Conservation (phyloP, 2,329 filamentous ascomycete species). For the Neocatenulostroma microsporum region DNA sequence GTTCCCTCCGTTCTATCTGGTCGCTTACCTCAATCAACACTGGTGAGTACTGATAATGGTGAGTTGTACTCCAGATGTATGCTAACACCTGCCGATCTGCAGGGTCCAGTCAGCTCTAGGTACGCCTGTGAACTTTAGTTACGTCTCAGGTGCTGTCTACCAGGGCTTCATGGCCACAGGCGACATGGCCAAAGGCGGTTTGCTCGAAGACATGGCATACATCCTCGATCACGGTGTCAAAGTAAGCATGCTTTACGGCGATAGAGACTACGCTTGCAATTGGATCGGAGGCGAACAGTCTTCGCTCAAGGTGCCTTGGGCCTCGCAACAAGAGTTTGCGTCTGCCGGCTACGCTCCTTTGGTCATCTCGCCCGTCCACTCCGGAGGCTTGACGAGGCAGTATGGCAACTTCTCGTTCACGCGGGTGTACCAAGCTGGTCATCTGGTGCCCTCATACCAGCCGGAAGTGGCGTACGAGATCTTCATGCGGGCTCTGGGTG, state of each 20-base stretch:
- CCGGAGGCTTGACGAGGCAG: constrained; percentile 30
- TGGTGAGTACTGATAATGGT: too few species aligned
- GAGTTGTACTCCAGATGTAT: too few species aligned
- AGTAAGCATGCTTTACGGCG: constrained; percentile 51
- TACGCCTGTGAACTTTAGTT: constrained; percentile 35
- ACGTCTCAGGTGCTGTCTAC: constrained; percentile 6
- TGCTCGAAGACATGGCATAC: constrained; percentile 37
- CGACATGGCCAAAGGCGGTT: constrained; percentile 37
- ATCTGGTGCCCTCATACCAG: constrained; percentile 24
- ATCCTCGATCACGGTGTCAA: constrained; percentile 34
- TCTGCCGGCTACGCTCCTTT: constrained; percentile 27
- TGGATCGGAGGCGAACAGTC: constrained; percentile 34
- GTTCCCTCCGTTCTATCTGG: constrained; percentile 40
- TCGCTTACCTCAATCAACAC: constrained; percentile 50
- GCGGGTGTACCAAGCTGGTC: constrained; percentile 31
- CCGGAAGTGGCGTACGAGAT: constrained; percentile 27
- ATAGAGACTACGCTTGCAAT: constrained; percentile 44
- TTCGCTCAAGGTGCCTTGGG: constrained; percentile 30
- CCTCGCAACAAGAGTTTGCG: constrained; percentile 22
- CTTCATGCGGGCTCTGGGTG: constrained; percentile 26
- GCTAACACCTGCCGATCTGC: too few species aligned
- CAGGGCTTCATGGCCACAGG: constrained; percentile 7
- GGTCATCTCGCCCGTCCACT: constrained; percentile 31
- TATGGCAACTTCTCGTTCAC: constrained; percentile 18
- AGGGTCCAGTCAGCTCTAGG: constrained; percentile 53